Base-by-base conservation (phyloP, 257 asterid species). In the Handroanthus guayacan region DNA sequence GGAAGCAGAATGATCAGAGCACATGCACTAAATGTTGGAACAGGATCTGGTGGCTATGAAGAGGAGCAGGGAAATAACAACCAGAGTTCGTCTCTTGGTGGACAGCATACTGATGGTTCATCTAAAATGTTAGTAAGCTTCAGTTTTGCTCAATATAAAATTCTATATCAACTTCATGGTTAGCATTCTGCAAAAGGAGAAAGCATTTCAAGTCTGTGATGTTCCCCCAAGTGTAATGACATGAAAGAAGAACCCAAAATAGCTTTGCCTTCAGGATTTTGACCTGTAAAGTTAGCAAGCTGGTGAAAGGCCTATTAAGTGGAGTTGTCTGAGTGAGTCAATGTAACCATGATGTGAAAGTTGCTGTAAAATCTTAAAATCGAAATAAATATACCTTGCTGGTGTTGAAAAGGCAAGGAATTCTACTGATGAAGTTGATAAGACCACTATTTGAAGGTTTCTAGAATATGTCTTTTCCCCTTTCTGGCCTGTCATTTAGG, bases 21-120 rank as follows among this genome's bases (percentile, higher is more conserved):
- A 34, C 74, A 77, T 61, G 89, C 95, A 56, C 81, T 92, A 61
- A 83, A 83, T 75, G 85, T 75, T 58, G 87, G 95, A 69, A 81
- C 83, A 51, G 95, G 97, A 67, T 77, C 91, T 70, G 92, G 82
- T 71, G 82, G 83, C 80, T 84, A 81, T 31, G 89, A 87, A 72
- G 95, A 76, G 72, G 80, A 79, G 73, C 86, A 77, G 39, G 84
- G 81, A 73, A 64, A 66, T 25, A 77, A 79, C 58, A 9, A 51
- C 45, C 83, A 82, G 38, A 82, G 77, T 45, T 37, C 47, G 51
- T 36, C 77, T 16, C 43, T n/a, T 11, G 69, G 41, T 75, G 83
- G 76, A 74, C 83, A 79, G 38, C 75, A 80, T 8, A 48, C 41
- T 0, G 67, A 84, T 67, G 77, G 73, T 70, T 76, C 89, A 57